phyloP scores from a whole-genome alignment of 805 yeast species.

The Zygoascus bituminiphila region DNA sequence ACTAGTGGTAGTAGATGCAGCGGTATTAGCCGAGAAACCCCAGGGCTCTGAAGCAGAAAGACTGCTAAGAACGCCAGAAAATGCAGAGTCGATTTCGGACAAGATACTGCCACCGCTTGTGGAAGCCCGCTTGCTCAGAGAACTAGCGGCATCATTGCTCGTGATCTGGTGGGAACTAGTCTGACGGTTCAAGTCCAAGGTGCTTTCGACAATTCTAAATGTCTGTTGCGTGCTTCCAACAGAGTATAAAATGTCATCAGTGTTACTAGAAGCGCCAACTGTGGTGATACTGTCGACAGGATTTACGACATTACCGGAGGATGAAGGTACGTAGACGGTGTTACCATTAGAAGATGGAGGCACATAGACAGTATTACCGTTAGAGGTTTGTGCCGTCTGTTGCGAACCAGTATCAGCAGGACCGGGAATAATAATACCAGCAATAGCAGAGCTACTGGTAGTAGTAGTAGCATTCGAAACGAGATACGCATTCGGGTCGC shows the following conservation, averaged over 20 bases:
- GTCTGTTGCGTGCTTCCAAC: not conserved
- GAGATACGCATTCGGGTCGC: not conserved
- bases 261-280: not conserved
- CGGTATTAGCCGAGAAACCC: not conserved
- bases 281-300: not conserved
- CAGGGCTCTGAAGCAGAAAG: conserved; percentile 14
- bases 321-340: too few relatives aligned
- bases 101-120: conserved; percentile 4
- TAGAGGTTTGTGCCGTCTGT: too few relatives aligned
- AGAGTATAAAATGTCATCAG: not conserved
- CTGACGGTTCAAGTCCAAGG: not conserved
- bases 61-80: conserved; percentile 13
- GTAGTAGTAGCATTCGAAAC: not conserved
- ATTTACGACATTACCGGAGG: not conserved
- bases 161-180: not conserved
- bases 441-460: not conserved
- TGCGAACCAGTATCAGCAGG: too few relatives aligned
- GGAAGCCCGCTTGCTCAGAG: conserved; percentile 1
- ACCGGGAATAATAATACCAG: conserved; percentile 2
- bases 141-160: not conserved
- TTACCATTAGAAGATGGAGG: too few relatives aligned
- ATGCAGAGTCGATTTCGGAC: conserved; percentile 17
- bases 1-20: not conserved
- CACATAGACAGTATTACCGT: too few relatives aligned
- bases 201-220: not conserved